phyloP scores from a whole-genome alignment of 129 eudicot species.

The Ambrosia trifida region DNA sequence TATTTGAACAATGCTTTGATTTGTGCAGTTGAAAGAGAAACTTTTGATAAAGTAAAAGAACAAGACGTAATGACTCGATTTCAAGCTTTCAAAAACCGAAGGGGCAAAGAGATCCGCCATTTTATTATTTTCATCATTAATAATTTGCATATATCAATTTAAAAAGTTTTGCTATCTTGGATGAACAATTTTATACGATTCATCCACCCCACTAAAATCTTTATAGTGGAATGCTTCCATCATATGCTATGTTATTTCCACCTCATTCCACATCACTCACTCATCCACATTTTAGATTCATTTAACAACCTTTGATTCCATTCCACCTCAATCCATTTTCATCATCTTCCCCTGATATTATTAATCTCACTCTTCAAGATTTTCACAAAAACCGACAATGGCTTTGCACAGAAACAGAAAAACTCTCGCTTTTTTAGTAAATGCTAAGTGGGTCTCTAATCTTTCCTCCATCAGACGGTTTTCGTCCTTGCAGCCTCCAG shows the following conservation, averaged over 20 bases:
- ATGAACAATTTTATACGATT: not conserved
- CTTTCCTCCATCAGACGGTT: slow-evolving; percentile 38
- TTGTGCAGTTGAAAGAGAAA: too few relatives aligned
- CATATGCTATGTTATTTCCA: slow-evolving; percentile 21
- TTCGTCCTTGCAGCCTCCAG: slow-evolving; percentile 53
- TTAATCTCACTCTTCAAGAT: not conserved
- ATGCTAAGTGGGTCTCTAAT: slow-evolving; percentile 24
- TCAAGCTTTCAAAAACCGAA: too few relatives aligned
- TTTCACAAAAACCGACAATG: slow-evolving; percentile 25
- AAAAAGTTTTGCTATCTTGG: not conserved
- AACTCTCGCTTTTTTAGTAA: slow-evolving; percentile 27
- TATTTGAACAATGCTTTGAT: too few relatives aligned
- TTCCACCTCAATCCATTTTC: not conserved
- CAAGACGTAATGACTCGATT: too few relatives aligned
- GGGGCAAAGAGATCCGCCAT: too few relatives aligned
- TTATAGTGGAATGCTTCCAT: too few relatives aligned
- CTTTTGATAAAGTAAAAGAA: too few relatives aligned
- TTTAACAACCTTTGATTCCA: slow-evolving; percentile 18
- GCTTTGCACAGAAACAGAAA: slow-evolving; percentile 33
- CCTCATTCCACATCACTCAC: slow-evolving; percentile 31
- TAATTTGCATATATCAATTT: too few relatives aligned
- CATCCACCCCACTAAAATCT: not conserved
- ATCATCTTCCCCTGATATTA: not conserved
- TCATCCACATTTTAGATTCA: not conserved
- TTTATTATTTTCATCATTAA: too few relatives aligned